Evolutionary conservation across 768 basidiomycete species (phyloP), one percentile per base, ranked within the genome.

Genomic region (Ephemerocybe angulata): DNA sequence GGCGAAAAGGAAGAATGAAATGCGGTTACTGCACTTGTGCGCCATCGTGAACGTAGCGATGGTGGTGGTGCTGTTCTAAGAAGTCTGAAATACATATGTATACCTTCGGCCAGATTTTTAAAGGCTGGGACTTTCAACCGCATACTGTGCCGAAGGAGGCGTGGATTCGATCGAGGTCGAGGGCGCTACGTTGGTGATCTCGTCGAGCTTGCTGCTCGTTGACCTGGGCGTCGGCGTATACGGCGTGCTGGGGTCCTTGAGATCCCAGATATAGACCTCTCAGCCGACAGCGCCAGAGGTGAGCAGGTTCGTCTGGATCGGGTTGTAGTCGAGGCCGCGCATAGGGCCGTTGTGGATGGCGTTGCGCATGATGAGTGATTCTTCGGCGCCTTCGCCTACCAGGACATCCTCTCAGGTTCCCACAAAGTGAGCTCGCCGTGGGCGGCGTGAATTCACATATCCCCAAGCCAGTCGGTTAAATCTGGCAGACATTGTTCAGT

Each of bases 391-490:
- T 51, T 77, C 78, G 27, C 81, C 83, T 12, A 78, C 75, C 17
- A 97, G 70, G 58, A n/a, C n/a, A 98, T 93, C 74, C 90, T 90
- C n/a, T 79, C 82, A n/a, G 94, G 90, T 69, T 98, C 93, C 90
- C 93, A 99, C 21, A 98, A 75, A 3, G 84, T 82, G 41, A 99
- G 79, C 69, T 96, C 93, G 46, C 95, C 97, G 80, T 13, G 83
- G 78, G 42, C 86, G 81, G 58, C 73, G 78, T 47, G 75, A 76
- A 58, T 85, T 81, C 41, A 79, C 76, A 64, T 82, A 76, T 19
- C 91, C 91, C 96, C 96, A 99, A 11, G 91, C 89, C 54, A 99
- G 78, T 50, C 93, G 88, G 72, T 97, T 96, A 77, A 96, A 98
- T 64, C 95, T 94, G n/a, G 15, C 21, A n/a, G n/a, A n/a, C n/a